Percentiles rank a stretch among this genome's conserved stretches.
Evolutionary conservation across 2,329 filamentous ascomycete genomes (phyloP).

Genomic region (Aureobasidium pullulans): DNA sequence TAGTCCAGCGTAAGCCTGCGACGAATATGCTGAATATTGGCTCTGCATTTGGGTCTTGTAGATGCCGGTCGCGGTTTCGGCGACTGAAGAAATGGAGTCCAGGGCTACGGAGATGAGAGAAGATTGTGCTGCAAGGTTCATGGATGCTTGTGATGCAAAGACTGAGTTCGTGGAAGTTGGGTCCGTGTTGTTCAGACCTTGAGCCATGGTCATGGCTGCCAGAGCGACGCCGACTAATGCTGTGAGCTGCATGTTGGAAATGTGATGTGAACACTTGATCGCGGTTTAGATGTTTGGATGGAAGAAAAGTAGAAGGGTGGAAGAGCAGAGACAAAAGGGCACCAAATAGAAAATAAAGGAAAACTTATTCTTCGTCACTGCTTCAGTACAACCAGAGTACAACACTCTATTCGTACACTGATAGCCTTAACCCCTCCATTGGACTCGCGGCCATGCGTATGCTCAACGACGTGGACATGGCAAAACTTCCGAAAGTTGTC

Average conservation of each 20-base stretch:
- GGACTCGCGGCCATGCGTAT: not conserved
- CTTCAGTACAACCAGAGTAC: not conserved
- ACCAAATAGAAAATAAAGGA: not conserved
- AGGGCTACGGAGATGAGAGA: not conserved
- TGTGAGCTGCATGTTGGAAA: not conserved
- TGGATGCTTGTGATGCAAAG: not conserved
- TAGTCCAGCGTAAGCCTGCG: not conserved
- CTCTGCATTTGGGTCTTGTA: not conserved
- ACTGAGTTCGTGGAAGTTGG: not conserved
- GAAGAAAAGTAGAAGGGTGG: not conserved
- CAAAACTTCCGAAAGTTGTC: not conserved
- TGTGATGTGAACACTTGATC: not conserved
- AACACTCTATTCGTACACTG: not conserved
- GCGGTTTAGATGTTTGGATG: not conserved
- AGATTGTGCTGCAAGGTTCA: not conserved
- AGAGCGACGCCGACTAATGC: not conserved
- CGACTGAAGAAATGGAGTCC: not conserved
- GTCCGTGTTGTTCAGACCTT: not conserved
- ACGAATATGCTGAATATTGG: slow-evolving; percentile 1
- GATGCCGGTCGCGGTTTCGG: not conserved
- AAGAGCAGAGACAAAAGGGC: not conserved
- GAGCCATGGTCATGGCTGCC: not conserved
- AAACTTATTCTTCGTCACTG: not conserved
- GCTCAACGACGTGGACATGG: not conserved
- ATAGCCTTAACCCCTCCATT: not conserved